Percentiles rank a stretch among this genome's conserved stretches.
phyloP scores from a whole-genome alignment of 192 early-diverging fungal genomes.

The Oehlia diaphana region DNA sequence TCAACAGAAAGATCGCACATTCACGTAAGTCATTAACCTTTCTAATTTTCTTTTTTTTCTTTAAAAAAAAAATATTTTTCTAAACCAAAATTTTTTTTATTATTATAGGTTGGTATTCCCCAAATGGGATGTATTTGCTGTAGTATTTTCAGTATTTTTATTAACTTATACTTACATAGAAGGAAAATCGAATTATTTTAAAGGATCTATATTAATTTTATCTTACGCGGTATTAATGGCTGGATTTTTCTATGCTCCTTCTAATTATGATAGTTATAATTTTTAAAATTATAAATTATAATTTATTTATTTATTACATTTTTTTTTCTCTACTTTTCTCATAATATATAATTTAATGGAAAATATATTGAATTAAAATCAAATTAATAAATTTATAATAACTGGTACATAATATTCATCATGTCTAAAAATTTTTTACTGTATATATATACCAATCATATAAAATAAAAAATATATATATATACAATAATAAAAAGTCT shows the following conservation, averaged over 20 bases:
- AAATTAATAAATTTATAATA: too few relatives aligned
- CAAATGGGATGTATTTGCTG: constrained; percentile 45
- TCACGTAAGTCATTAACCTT: constrained; percentile 1
- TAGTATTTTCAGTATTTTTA: constrained; percentile 62
- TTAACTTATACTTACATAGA: constrained; percentile 94
- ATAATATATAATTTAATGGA: too few relatives aligned
- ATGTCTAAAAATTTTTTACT: too few relatives aligned
- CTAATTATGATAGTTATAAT: not conserved
- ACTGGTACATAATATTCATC: too few relatives aligned
- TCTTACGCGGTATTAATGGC: constrained; percentile 82
- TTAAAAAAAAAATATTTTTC: not conserved
- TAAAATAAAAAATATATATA: too few relatives aligned
- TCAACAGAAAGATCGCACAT: not conserved
- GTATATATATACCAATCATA: too few relatives aligned
- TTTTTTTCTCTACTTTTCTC: too few relatives aligned
- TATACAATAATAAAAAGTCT: too few relatives aligned
- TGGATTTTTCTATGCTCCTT: constrained; percentile 70
- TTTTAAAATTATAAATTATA: too few relatives aligned
- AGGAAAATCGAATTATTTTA: constrained; percentile 97
- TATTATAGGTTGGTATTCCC: constrained; percentile 45
- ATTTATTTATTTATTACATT: too few relatives aligned
- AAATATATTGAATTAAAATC: too few relatives aligned
- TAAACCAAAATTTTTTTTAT: not conserved
- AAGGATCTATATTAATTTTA: constrained; percentile 85
- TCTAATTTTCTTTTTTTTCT: not conserved